These are phyloP conservation scores for Nakazawaea peltata DNA, from an alignment of 805 yeast species.

Conservation along the genomic window DNA sequence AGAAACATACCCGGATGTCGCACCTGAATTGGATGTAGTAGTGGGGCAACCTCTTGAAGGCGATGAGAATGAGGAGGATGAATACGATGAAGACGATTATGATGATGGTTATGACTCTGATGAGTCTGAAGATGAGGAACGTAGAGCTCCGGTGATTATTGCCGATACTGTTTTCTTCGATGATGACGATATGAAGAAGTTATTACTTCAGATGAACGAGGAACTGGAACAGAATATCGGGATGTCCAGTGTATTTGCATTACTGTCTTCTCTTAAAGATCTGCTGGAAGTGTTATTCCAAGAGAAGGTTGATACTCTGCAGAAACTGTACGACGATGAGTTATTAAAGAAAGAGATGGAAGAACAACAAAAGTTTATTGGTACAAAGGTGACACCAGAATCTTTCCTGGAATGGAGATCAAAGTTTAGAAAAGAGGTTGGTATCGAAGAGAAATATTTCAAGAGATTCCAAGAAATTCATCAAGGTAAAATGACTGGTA, in stretches of 20 bases:
- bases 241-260: conserved; percentile 83
- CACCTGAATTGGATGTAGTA: conserved; percentile 47
- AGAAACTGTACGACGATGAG: conserved; percentile 50
- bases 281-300: conserved; percentile 64
- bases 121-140: conserved; percentile 27
- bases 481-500: conserved; percentile 75
- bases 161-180: conserved; percentile 54
- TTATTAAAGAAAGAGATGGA: conserved; percentile 61
- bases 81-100: conserved; percentile 20
- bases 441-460: conserved; percentile 51
- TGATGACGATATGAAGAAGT: conserved; percentile 32
- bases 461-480: conserved; percentile 50
- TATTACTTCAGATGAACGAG: conserved; percentile 33
- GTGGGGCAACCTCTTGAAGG: conserved; percentile 20
- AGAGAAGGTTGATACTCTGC: conserved; percentile 43
- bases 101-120: conserved; percentile 43
- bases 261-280: conserved; percentile 73
- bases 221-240: conserved; percentile 80
- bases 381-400: conserved; percentile 82
- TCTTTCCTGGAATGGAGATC: conserved; percentile 68
- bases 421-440: conserved; percentile 63
- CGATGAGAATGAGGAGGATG: conserved; percentile 21
- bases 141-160: conserved; percentile 37
- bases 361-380: conserved; percentile 85
- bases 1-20: conserved; percentile 71